These are phyloP conservation scores for Phaffia australis DNA, from an alignment of 768 basidiomycete species.

Conservation along the genomic window DNA sequence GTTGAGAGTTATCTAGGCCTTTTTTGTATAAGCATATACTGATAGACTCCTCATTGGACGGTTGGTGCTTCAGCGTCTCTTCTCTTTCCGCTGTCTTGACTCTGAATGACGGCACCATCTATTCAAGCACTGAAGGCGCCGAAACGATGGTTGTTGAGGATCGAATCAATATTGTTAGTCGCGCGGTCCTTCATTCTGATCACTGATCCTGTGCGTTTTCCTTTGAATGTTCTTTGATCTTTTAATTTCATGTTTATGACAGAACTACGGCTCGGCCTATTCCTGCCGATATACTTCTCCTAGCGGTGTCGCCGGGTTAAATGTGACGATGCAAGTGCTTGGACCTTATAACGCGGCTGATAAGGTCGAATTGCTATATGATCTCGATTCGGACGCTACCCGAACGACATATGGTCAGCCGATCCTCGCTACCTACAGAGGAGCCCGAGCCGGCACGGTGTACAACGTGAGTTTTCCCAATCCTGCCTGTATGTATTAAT, in stretches of 20 bases:
- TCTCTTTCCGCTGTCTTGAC: not conserved
- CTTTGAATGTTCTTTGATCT: not conserved
- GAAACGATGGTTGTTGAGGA: conserved; percentile 11
- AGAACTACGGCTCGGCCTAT: conserved; percentile 8
- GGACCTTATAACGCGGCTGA: conserved; percentile 1
- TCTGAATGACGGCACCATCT: conserved; percentile 2
- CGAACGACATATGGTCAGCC: not conserved
- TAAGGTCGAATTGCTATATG: conserved; percentile 12
- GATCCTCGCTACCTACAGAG: not conserved
- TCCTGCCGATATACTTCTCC: conserved; percentile 9
- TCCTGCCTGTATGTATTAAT: too few relatives aligned
- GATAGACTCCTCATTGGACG: too few relatives aligned
- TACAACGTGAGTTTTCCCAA: too few relatives aligned
- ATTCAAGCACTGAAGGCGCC: conserved; percentile 3
- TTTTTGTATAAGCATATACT: too few relatives aligned
- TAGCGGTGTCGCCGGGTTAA: not conserved
- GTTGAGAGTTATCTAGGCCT: too few relatives aligned
- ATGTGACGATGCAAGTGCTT: conserved; percentile 13
- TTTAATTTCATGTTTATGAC: not conserved
- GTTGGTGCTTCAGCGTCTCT: not conserved
- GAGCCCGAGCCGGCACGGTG: not conserved
- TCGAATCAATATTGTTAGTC: conserved; percentile 10
- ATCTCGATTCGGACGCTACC: not conserved
- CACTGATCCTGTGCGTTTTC: too few relatives aligned
- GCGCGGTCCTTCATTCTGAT: not conserved